Percentiles rank a stretch among this genome's conserved stretches.
These are phyloP conservation scores for Albophoma yamanashiensis DNA, from an alignment of 2,329 filamentous ascomycete species.

Conservation along the genomic window DNA sequence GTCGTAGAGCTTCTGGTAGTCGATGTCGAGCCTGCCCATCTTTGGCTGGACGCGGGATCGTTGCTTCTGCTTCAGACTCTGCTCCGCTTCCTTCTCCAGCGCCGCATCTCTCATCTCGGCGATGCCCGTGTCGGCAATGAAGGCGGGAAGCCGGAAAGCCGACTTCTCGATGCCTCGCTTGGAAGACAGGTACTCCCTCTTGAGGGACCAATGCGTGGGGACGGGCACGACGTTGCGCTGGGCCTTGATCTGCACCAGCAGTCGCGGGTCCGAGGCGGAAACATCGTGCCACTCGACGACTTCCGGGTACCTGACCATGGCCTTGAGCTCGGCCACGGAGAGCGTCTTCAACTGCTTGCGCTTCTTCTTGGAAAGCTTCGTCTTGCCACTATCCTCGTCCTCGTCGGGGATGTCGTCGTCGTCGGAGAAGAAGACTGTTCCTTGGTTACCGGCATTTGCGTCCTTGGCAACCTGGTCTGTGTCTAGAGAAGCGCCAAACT, in stretches of 20 bases:
- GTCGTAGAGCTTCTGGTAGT: conserved; percentile 96
- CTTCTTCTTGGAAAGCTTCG: conserved; percentile 88
- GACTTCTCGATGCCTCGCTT: conserved; percentile 96
- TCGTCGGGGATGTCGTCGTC: conserved; percentile 81
- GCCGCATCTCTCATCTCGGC: conserved; percentile 96
- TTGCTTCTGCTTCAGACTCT: conserved; percentile 88
- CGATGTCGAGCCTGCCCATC: conserved; percentile 94
- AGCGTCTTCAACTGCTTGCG: conserved; percentile 84
- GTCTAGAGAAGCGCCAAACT: conserved; percentile 58
- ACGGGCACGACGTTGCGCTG: conserved; percentile 94
- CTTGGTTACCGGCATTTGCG: conserved; percentile 61
- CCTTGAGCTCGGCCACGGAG: conserved; percentile 91
- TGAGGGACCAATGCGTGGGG: conserved; percentile 86
- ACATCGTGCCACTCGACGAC: conserved; percentile 97
- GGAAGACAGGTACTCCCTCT: conserved; percentile 92
- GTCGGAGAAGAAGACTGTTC: conserved; percentile 73
- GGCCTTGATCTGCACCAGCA: conserved; percentile 90
- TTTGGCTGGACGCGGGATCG: conserved; percentile 89
- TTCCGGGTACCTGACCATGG: conserved; percentile 81
- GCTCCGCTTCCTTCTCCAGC: conserved; percentile 88
- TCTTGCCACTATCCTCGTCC: conserved; percentile 51
- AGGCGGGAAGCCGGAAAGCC: conserved; percentile 84
- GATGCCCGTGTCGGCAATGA: conserved; percentile 96
- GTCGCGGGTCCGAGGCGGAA: conserved; percentile 75
- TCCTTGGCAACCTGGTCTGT: conserved; percentile 56